Conservation (phyloP, 257 asterid genomes). For the Solanum chmielewskii region DNA sequence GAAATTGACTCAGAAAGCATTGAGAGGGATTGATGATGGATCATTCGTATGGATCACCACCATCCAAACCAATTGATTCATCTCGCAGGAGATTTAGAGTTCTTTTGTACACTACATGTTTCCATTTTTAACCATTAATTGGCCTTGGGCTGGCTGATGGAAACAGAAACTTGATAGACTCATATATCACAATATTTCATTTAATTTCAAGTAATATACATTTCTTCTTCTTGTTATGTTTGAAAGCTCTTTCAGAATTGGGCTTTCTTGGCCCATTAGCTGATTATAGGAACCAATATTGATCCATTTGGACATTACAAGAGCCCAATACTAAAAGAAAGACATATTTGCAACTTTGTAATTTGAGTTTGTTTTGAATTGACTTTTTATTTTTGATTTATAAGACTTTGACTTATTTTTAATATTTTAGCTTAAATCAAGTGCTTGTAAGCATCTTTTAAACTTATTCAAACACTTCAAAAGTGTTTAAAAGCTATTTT, state of each 20-base stretch:
- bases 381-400: neutral
- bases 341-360: too few relatives aligned
- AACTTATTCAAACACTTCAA: neutral
- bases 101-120: neutral
- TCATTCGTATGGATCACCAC: neutral
- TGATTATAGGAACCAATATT: neutral
- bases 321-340: neutral
- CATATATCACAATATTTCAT: too few relatives aligned
- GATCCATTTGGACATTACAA: neutral
- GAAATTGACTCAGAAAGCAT: rapidly evolving
- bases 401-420: too few relatives aligned
- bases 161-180: too few relatives aligned
- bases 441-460: neutral
- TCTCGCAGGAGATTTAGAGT: neutral
- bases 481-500: too few relatives aligned
- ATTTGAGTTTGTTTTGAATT: neutral
- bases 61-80: neutral
- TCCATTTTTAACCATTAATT: neutral
- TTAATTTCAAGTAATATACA: too few relatives aligned
- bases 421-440: neutral
- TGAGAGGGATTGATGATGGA: too few relatives aligned
- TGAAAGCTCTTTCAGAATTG: neutral
- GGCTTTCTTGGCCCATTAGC: neutral
- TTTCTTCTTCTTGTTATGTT: neutral
- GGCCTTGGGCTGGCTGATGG: too few relatives aligned